phyloP scores from a whole-genome alignment of 805 yeast genomes.

The Candida silvatica region DNA sequence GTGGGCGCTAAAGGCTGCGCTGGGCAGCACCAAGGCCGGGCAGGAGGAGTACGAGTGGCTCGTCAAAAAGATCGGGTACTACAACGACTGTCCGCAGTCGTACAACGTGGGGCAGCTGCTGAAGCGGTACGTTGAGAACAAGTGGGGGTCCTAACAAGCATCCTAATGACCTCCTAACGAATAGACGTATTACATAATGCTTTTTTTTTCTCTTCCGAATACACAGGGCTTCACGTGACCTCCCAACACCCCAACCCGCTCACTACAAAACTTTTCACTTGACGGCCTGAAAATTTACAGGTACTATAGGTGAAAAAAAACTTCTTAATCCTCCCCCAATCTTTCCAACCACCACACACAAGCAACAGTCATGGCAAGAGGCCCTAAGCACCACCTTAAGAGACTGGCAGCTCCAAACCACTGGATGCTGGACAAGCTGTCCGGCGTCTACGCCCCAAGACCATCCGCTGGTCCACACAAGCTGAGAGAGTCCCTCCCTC shows the following conservation, averaged over 20 bases:
- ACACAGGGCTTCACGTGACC: no score
- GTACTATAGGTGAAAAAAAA: neutral
- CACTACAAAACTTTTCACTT: no score
- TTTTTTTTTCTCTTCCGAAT: no score
- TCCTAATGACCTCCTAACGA: no score
- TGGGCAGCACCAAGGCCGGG: no score
- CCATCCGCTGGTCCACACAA: conserved; percentile 99
- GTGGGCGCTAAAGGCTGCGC: conserved; percentile 18
- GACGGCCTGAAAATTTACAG: no score
- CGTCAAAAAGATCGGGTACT: conserved; percentile 9
- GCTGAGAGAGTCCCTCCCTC: conserved; percentile 96
- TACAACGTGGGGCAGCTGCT: conserved; percentile 36
- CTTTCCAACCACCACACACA: conserved; percentile 17
- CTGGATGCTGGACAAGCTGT: conserved; percentile 99
- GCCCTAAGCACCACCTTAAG: conserved; percentile 97
- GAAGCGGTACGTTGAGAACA: conserved; percentile 28
- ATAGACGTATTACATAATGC: no score
- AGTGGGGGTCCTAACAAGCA: no score
- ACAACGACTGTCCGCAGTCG: conserved; percentile 27
- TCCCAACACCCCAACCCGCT: no score
- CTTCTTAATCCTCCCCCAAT: conserved; percentile 1
- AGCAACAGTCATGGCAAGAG: conserved; percentile 79
- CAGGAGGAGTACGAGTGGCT: conserved; percentile 8
- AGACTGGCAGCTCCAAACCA: conserved; percentile 99
- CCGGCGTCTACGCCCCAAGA: conserved; percentile 99